These are phyloP conservation scores for Eucalyptus microcorys DNA, from an alignment of 345 rosid genomes.

Conservation along the genomic window DNA sequence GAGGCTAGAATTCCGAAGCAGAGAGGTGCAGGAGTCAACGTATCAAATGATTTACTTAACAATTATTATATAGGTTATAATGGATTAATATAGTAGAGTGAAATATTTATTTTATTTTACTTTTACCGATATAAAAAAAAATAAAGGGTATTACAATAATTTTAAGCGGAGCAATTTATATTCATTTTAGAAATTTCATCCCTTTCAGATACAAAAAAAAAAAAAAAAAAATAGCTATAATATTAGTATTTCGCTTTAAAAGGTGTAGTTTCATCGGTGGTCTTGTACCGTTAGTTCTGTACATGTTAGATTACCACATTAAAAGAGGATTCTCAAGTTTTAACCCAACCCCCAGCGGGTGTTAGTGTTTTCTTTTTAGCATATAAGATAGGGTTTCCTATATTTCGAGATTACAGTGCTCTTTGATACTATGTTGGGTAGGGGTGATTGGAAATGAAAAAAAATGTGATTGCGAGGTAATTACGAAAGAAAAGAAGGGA, in stretches of 20 bases:
- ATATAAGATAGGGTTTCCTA: no score
- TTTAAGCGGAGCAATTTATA: neutral
- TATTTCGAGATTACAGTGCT: neutral
- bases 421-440: no score
- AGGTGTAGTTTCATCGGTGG: neutral
- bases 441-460: no score
- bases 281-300: neutral
- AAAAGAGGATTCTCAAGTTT: neutral
- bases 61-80: neutral
- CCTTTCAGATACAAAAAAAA: neutral
- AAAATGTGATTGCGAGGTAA: neutral
- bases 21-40: neutral
- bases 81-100: neutral
- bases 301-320: neutral
- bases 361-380: neutral
- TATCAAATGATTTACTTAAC: neutral
- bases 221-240: neutral
- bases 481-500: no score
- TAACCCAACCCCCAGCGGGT: neutral
- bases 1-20: neutral
- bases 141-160: neutral
- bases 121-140: no score
- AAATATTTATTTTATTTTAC: neutral
- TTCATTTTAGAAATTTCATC: neutral
- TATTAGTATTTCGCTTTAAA: neutral